These are phyloP conservation scores for Talaromyces thailandensis DNA, from an alignment of 495 filamentous ascomycete genomes.

Conservation along the genomic window DNA sequence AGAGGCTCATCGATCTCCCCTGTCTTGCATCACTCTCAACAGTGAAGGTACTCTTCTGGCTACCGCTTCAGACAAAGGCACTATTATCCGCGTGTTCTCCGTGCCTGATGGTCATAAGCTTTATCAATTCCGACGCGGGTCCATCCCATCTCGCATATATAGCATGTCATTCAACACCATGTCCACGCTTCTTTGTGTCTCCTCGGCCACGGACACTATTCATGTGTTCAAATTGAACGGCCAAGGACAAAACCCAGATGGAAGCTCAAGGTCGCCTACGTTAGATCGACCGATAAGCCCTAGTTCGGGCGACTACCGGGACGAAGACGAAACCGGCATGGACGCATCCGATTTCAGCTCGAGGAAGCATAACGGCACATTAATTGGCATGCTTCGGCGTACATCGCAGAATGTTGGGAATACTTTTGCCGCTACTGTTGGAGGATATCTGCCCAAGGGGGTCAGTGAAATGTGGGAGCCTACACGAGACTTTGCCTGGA, in stretches of 20 bases:
- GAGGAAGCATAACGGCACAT: constrained; percentile 51
- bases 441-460: constrained; percentile 81
- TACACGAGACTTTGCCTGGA: constrained; percentile 87
- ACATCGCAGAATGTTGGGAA: constrained; percentile 94
- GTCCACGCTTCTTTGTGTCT: constrained; percentile 88
- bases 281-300: constrained; percentile 32
- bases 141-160: constrained; percentile 87
- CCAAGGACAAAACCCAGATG: constrained; percentile 23
- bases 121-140: constrained; percentile 89
- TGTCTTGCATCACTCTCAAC: constrained; percentile 85
- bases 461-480: constrained; percentile 98
- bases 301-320: constrained; percentile 26
- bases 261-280: constrained; percentile 18
- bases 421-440: constrained; percentile 76
- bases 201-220: constrained; percentile 93
- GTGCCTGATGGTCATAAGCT: constrained; percentile 84
- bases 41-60: constrained; percentile 87
- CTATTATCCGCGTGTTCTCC: constrained; percentile 90
- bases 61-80: constrained; percentile 94
- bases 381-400: constrained; percentile 88
- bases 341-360: constrained; percentile 25
- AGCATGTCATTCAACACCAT: constrained; percentile 99
- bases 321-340: constrained; percentile 25
- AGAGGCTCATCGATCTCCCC: constrained; percentile 87
- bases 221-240: constrained; percentile 79